A percentile compares a stretch with the other conserved stretches of the same genome.
Conservation (phyloP, 139 green algal species). For the Haematococcus sp. region DNA sequence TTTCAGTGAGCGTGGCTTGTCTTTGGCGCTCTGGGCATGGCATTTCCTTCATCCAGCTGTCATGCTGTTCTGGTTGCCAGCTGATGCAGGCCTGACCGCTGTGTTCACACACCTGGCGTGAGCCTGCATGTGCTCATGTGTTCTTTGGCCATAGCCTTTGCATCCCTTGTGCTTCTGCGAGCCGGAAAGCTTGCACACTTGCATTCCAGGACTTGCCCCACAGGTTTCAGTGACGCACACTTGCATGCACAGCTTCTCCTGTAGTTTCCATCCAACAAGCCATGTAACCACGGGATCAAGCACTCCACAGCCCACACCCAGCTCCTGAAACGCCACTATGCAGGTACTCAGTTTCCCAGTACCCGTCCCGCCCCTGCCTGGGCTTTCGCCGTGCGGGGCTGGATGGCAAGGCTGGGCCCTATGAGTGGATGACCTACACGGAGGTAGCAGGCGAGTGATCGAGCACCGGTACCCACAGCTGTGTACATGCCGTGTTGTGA, state of each 20-base stretch:
- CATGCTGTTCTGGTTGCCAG: too few species aligned
- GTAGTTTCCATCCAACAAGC: too few species aligned
- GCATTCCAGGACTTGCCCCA: constrained; percentile 2
- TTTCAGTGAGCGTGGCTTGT: too few species aligned
- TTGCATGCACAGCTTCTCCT: too few species aligned
- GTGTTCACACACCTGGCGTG: too few species aligned
- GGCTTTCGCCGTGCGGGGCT: constrained; percentile 24
- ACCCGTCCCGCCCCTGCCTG: constrained; percentile 42
- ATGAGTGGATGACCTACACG: constrained; percentile 49
- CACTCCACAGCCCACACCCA: not conserved
- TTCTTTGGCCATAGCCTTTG: not conserved
- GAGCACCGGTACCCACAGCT: constrained; percentile 6
- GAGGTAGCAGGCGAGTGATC: constrained; percentile 42
- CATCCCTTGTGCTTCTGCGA: not conserved
- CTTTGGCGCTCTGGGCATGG: too few species aligned
- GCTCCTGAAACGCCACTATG: not conserved
- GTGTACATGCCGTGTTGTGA: too few species aligned
- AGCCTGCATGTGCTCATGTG: constrained; percentile 1
- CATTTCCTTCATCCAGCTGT: too few species aligned
- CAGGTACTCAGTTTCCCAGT: constrained; percentile 23
- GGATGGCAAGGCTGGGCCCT: constrained; percentile 24
- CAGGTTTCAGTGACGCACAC: too few species aligned
- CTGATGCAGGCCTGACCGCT: too few species aligned
- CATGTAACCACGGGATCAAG: constrained; percentile 1
- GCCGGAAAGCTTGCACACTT: not conserved